Evolutionary conservation across 148 eudicot genomes (phyloP), one percentile per base, ranked within the genome.

Genomic region (Camellia granthamiana): DNA sequence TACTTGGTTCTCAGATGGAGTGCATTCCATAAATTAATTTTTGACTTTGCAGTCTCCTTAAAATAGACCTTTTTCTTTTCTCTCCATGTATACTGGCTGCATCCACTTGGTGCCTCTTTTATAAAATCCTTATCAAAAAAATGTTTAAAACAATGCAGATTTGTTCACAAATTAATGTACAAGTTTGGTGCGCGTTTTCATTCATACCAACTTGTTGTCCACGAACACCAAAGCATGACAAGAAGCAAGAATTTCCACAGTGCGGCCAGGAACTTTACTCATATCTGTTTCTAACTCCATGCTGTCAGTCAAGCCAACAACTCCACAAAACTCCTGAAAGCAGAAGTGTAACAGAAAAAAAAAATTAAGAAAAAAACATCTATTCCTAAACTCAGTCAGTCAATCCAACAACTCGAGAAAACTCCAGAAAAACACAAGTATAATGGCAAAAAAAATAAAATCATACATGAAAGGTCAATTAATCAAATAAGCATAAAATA

Each of bases 191-290:
- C 14, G 23, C 21, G 41, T 42, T 58, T 30, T 19, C 2, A 56
- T 21, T 13, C 87, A 70, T 92, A 96, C 99, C 97, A 96, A 87
- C 87, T 96, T 96, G 87, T 93, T 96, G 79, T 92, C 99, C 87
- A 96, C 99, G 72, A 91, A 93, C 69, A 96, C 99, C 81, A 93
- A 81, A 10, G 99, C 92, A 86, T 96, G 99, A 88, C 99, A 96
- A 80, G 99, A 93, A 77, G 97, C 99, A 84, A 96, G 97, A 76
- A 96, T 94, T 85, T 96, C 97, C 90, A 84, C 81, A n/a, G 98
- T 91, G 69, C 92, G 91, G 60, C 73, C 62, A 13, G 92, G 90
- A 79, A 96, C 88, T 79, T 81, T 92, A 80, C 89, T 90, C 88
- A 88, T 90, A 74, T 96, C 98, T 38, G 88, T 84, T 81, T 92